Percentiles rank a stretch among this genome's conserved stretches.
phyloP scores from a whole-genome alignment of 2,329 filamentous ascomycete genomes.

The Macrophomina tecta region DNA sequence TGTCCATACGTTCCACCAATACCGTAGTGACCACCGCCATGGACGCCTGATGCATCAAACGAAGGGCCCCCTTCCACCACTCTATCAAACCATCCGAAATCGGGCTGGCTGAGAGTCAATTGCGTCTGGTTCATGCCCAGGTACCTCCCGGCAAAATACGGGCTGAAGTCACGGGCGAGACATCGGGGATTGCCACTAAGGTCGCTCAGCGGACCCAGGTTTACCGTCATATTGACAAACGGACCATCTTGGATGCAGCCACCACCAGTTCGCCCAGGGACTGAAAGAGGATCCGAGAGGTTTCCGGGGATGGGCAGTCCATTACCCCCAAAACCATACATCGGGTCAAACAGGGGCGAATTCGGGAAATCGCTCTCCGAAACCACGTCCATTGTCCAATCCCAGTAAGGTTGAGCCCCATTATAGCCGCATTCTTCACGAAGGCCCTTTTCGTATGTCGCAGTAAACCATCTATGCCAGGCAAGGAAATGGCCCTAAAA shows the following conservation, averaged over 20 bases:
- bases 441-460: conserved; percentile 10
- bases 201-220: conserved; percentile 53
- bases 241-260: conserved; percentile 62
- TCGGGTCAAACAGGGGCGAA: conserved; percentile 24
- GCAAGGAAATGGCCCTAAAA: conserved; percentile 19
- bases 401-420: conserved; percentile 24
- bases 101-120: conserved; percentile 12
- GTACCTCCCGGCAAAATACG: conserved; percentile 10
- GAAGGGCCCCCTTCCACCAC: conserved; percentile 31
- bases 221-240: conserved; percentile 54
- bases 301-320: background rate
- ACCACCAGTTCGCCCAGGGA: conserved; percentile 49
- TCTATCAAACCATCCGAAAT: conserved; percentile 32
- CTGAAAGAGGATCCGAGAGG: background rate
- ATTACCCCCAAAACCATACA: conserved; percentile 28
- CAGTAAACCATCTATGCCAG: conserved; percentile 19
- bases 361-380: conserved; percentile 5
- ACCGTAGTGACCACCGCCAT: conserved; percentile 56
- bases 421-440: conserved; percentile 16
- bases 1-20: conserved; percentile 36
- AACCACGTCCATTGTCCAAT: conserved; percentile 27
- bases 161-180: conserved; percentile 45
- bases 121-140: conserved; percentile 33
- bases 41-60: conserved; percentile 49
- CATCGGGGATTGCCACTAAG: conserved; percentile 48